These are phyloP conservation scores for Vigna unguiculata DNA, from an alignment of 306 rosid genomes.

Conservation along the genomic window DNA sequence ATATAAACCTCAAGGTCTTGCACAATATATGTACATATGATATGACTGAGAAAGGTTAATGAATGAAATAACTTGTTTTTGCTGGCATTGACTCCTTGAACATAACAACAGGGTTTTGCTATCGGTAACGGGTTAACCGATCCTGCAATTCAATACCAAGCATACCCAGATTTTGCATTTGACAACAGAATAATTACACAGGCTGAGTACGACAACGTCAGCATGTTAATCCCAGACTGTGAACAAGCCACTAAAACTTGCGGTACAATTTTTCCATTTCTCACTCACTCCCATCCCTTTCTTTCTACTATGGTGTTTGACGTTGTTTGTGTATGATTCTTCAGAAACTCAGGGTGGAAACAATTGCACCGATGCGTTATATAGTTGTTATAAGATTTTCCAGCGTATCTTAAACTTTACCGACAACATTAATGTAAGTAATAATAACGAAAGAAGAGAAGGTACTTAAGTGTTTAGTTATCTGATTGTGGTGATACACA, in stretches of 20 bases:
- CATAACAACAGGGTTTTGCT: conserved; percentile 75
- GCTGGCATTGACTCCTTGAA: background rate
- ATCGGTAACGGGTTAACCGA: conserved; percentile 87
- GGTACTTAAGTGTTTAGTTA: no score
- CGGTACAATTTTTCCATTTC: conserved; percentile 40
- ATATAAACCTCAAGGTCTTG: conserved; percentile 73
- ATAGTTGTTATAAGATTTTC: conserved; percentile 55
- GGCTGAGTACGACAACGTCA: conserved; percentile 51
- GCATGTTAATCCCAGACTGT: conserved; percentile 60
- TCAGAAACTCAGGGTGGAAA: conserved; percentile 66
- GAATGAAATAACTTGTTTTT: background rate
- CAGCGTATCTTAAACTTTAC: conserved; percentile 42
- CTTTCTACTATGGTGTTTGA: background rate
- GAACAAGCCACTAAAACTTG: conserved; percentile 53
- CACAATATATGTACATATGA: background rate
- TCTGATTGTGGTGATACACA: background rate
- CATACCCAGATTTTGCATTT: conserved; percentile 79
- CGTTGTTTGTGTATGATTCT: conserved; percentile 23
- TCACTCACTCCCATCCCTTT: no score
- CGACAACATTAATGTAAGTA: conserved; percentile 17
- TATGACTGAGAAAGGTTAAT: background rate
- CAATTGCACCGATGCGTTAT: conserved; percentile 51
- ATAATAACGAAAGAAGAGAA: background rate
- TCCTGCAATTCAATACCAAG: conserved; percentile 80
- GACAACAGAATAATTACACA: conserved; percentile 61